phyloP scores from a whole-genome alignment of 306 rosid genomes.

The Ormosia emarginata region DNA sequence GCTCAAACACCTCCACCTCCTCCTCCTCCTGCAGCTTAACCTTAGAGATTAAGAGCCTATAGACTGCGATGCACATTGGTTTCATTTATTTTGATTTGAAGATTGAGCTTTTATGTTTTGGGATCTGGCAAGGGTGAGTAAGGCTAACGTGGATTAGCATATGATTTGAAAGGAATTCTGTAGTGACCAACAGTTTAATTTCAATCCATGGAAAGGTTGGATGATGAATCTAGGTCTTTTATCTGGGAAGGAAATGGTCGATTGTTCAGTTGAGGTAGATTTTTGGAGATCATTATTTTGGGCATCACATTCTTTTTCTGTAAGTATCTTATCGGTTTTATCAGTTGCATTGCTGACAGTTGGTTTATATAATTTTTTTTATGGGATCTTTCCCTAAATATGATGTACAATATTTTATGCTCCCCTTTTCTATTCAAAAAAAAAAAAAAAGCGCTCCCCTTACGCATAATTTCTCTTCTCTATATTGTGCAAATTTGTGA shows the following conservation, averaged over 20 bases:
- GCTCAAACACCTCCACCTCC: slow-evolving; percentile 27
- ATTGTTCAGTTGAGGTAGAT: slow-evolving; percentile 10
- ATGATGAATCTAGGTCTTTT: not conserved
- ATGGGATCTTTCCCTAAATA: not conserved
- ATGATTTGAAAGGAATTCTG: not conserved
- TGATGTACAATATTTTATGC: not conserved
- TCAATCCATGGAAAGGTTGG: slow-evolving; percentile 8
- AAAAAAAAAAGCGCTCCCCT: not conserved
- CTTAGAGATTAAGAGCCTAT: slow-evolving; percentile 3
- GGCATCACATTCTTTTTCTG: slow-evolving; percentile 30
- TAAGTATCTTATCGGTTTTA: slow-evolving; percentile 14
- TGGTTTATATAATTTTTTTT: not conserved
- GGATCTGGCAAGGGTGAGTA: slow-evolving; percentile 5
- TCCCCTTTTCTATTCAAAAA: not conserved
- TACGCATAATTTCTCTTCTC: not conserved
- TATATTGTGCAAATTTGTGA: not conserved
- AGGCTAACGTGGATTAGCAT: slow-evolving; percentile 16
- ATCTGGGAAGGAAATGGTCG: slow-evolving; percentile 6
- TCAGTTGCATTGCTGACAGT: not conserved
- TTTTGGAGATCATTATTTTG: slow-evolving; percentile 23
- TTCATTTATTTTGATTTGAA: not conserved
- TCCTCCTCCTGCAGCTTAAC: slow-evolving; percentile 22
- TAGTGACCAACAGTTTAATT: slow-evolving; percentile 7
- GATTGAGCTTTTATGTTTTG: not conserved
- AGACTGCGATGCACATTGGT: not conserved